Conservation (phyloP, 768 basidiomycete species). For the Cytidiella melzeri region DNA sequence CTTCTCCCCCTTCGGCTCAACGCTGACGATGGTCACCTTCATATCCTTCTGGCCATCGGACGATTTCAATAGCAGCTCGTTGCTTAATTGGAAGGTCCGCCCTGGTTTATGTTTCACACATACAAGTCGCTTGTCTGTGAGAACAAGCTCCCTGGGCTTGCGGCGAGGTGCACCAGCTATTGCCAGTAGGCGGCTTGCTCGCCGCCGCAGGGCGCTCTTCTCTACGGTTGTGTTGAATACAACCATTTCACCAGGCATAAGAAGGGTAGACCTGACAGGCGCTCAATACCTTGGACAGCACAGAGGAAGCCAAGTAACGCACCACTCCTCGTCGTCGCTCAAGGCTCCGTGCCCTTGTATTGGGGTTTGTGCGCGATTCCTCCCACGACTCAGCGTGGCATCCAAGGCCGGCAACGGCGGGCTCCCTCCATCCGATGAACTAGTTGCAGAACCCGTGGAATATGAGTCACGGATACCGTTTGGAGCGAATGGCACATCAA, state of each 20-base stretch:
- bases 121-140: slow-evolving; percentile 51
- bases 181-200: slow-evolving; percentile 51
- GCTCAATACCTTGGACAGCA: neutral
- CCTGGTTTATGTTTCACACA: slow-evolving; percentile 46
- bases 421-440: slow-evolving; percentile 43
- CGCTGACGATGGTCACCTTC: slow-evolving; percentile 37
- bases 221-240: slow-evolving; percentile 51
- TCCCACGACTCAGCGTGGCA: slow-evolving; percentile 38
- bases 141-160: slow-evolving; percentile 48
- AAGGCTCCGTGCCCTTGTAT: slow-evolving; percentile 40
- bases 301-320: neutral
- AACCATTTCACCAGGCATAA: slow-evolving; percentile 41
- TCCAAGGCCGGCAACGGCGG: slow-evolving; percentile 32
- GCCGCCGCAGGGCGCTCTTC: slow-evolving; percentile 44
- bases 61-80: slow-evolving; percentile 43
- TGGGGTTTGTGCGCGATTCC: slow-evolving; percentile 48
- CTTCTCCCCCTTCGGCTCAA: slow-evolving; percentile 47
- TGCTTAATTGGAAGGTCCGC: slow-evolving; percentile 39
- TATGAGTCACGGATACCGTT: slow-evolving; percentile 22
- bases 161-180: slow-evolving; percentile 42
- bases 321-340: slow-evolving; percentile 39
- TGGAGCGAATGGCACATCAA: slow-evolving; percentile 20
- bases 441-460: slow-evolving; percentile 35
- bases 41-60: slow-evolving; percentile 44
- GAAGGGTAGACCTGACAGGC: slow-evolving; percentile 28